Evolutionary conservation across 805 yeast genomes (phyloP).

Genomic region (Kurtzmaniella cleridarum): DNA sequence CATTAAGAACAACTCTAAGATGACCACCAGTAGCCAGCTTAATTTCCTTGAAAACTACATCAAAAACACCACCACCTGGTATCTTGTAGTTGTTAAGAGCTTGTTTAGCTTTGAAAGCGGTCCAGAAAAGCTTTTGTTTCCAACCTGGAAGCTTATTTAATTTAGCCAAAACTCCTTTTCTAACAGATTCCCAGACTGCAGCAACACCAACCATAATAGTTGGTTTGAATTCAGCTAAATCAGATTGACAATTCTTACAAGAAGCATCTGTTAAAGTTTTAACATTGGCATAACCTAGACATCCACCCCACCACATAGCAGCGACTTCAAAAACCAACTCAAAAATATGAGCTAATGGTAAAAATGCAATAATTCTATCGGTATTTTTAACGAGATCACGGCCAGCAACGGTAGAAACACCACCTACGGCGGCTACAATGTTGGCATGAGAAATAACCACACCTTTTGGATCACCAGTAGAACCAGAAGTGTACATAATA

Average conservation of each 20-base stretch:
- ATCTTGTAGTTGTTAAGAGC: conserved; percentile 57
- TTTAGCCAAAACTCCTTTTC: conserved; percentile 84
- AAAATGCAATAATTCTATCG: conserved; percentile 80
- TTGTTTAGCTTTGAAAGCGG: conserved; percentile 71
- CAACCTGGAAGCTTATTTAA: conserved; percentile 59
- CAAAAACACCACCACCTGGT: conserved; percentile 71
- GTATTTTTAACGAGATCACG: conserved; percentile 41
- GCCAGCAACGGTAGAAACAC: conserved; percentile 62
- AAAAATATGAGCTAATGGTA: conserved; percentile 95
- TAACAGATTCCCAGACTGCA: conserved; percentile 94
- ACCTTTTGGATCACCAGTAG: conserved; percentile 84
- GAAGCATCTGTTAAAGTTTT: conserved; percentile 84
- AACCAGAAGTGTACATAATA: conserved; percentile 85
- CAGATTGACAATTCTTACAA: conserved; percentile 81
- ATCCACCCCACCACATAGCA: conserved; percentile 83
- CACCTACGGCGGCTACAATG: conserved; percentile 82
- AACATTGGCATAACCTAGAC: conserved; percentile 85
- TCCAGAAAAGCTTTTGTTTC: conserved; percentile 83
- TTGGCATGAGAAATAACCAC: conserved; percentile 63
- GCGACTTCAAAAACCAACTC: conserved; percentile 84
- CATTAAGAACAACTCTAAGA: conserved; percentile 68
- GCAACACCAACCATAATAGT: conserved; percentile 98
- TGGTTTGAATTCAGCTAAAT: conserved; percentile 80
- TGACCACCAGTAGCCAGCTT: conserved; percentile 94
- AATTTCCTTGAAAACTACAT: conserved; percentile 79